Conservation (phyloP, 129 eudicot species). For the Solidago caesia region DNA sequence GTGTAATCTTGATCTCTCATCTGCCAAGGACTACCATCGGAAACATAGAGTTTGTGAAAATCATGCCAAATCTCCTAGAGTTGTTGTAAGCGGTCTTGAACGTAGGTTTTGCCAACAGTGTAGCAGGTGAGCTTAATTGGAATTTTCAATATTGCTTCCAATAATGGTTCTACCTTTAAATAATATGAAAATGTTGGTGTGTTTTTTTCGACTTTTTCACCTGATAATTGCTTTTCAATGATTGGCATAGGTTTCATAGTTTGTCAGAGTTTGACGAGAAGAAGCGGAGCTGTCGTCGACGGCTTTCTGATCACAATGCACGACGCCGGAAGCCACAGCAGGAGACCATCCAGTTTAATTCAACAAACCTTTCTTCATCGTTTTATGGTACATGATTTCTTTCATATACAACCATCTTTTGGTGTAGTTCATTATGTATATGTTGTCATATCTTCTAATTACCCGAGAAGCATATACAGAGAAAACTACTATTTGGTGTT, state of each 20-base stretch:
- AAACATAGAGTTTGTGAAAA: slow-evolving; percentile 86
- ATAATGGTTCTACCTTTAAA: too few relatives aligned
- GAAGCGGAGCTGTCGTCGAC: slow-evolving; percentile 86
- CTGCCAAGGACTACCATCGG: slow-evolving; percentile 81
- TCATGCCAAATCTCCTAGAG: slow-evolving; percentile 76
- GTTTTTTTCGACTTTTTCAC: neutral
- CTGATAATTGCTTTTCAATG: slow-evolving; percentile 16
- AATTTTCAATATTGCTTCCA: too few relatives aligned
- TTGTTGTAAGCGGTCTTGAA: slow-evolving; percentile 58
- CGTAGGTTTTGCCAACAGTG: slow-evolving; percentile 96
- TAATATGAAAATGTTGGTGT: too few relatives aligned
- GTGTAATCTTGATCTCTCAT: slow-evolving; percentile 79
- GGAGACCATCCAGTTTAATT: slow-evolving; percentile 60
- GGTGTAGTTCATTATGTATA: neutral
- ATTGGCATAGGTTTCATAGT: slow-evolving; percentile 63
- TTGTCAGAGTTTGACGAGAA: slow-evolving; percentile 77
- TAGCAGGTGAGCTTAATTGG: slow-evolving; percentile 61
- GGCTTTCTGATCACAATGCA: slow-evolving; percentile 93
- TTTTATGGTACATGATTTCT: slow-evolving; percentile 48
- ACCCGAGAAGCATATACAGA: neutral
- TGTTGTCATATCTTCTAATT: neutral
- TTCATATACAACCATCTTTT: neutral
- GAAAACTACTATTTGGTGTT: neutral
- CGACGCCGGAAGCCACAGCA: slow-evolving; percentile 87
- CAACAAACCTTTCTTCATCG: slow-evolving; percentile 59